phyloP scores from a whole-genome alignment of 495 filamentous ascomycete genomes.

The Xylaria flabelliformis region DNA sequence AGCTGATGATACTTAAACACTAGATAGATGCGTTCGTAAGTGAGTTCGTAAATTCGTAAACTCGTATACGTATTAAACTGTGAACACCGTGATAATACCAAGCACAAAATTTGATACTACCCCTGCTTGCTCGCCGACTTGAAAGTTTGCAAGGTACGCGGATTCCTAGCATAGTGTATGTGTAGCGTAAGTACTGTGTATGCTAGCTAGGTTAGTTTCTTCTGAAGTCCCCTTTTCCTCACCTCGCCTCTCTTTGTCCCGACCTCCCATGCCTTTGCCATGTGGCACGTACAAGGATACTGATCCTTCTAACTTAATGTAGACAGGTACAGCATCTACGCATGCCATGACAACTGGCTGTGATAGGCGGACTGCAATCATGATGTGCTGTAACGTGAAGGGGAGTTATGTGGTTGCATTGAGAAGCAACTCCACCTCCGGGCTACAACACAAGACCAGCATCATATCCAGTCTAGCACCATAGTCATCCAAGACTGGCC shows the following conservation, averaged over 20 bases:
- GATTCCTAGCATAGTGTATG: neutral
- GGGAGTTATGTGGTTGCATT: slow-evolving; percentile 16
- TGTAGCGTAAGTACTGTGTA: neutral
- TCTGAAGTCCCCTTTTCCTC: slow-evolving; percentile 16
- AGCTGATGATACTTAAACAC: slow-evolving; percentile 1
- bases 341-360: neutral
- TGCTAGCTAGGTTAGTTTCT: neutral
- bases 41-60: no score
- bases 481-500: slow-evolving; percentile 6
- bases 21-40: neutral
- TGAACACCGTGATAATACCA: neutral
- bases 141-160: neutral
- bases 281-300: slow-evolving; percentile 24
- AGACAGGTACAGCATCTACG: slow-evolving; percentile 12
- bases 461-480: neutral
- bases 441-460: slow-evolving; percentile 13
- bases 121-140: slow-evolving; percentile 21
- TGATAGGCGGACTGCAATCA: neutral
- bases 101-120: neutral
- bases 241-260: slow-evolving; percentile 2
- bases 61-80: neutral
- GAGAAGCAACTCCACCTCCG: slow-evolving; percentile 11
- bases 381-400: slow-evolving; percentile 11
- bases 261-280: slow-evolving; percentile 25
- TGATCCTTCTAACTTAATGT: slow-evolving; percentile 12